Base-by-base conservation (phyloP, 352 stramenopile genomes). In the Globisporangium acanthophoron region DNA sequence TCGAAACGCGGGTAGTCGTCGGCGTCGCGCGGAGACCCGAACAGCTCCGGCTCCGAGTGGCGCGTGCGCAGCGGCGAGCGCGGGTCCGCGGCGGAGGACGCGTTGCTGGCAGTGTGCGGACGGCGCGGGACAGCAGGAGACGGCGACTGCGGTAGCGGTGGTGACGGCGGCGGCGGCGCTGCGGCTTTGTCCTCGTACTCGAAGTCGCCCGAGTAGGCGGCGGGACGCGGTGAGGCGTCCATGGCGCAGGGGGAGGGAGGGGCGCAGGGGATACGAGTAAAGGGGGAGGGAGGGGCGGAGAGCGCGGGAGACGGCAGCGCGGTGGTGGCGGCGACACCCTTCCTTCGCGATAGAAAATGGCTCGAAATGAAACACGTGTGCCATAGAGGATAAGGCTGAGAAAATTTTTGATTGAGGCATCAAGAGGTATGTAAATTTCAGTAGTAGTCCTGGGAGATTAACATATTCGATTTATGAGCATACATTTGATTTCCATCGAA, bases 101-200 rank as follows among this genome's bases (percentile, higher is more conserved):
- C 43, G 33, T 44, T 62, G 24, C 62, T 68, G 15, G 51, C 61
- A 1, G 56, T 5, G 37, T 56, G 62, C 52, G 62, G 59, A 20
- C 57, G 62, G 24, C 46, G 52, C 16, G 57, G 37, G 12, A 12
- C 37, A 3, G 8, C 33, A 27, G 24, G 24, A 27, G 24, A 27
- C 12, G 37, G 12, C 37, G 37, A 43, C 12, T 43, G 37, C 35
- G 8, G 31, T 9, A 11, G 31, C 31, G 5, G 31, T 9, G 5
- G 31, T 9, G 31, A 15, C 41, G 41, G n/a, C 20, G 44, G 44
- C 15, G 59, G 59, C 2, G 59, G 59, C 29, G 56, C 51, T 53
- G 48, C 41, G 39, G 59, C 39, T 49, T 65, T 65, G 59, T 65
- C 59, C 48, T 65, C 59, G 27, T 60, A 60, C 31, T 65, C 53